Evolutionary conservation across 495 filamentous ascomycete genomes (phyloP), one percentile per base, ranked within the genome.

Genomic region (Xylaria palmicola): DNA sequence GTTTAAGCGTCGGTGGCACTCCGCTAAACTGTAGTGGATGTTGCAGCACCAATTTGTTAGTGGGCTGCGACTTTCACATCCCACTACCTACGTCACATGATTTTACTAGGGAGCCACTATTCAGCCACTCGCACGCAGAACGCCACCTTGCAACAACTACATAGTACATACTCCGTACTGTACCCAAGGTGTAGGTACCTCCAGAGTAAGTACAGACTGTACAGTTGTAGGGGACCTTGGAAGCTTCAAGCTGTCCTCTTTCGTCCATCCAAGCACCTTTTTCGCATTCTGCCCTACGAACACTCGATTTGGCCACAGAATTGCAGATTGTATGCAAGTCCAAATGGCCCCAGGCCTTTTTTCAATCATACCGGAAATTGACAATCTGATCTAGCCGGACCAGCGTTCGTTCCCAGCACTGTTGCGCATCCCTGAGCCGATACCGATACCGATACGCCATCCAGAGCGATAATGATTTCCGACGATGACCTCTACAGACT

Each of bases 401-500:
- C 40, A 24, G 1, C 30, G 15, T 17, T 9, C 26, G 15, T 37
- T 13, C 15, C 15, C 20, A 12, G 20, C 8, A 4, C 10, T 39
- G 1, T 50, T 43, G 44, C 45, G 5, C 20, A 22, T 22, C 17
- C 45, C 19, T 27, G 26, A 59, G 15, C 6, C 45, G n/a, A 55
- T 44, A 54, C 53, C 55, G 26, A 62, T 44, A 37, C 45, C 20
- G 17, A 32, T 41, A 47, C 45, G 36, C 39, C 32, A 34, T 55
- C 37, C 27, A 34, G n/a, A 53, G 50, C 70, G n/a, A 86, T 48
- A 40, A 94, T 94, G 90, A 93, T 94, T 73, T 87, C 89, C 76
- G 90, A 94, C 86, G 78, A 86, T 64, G 88, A 92, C 55, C 85
- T 94, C 67, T 90, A 91, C 78, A 81, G 83, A 27, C 87, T 99